Base-by-base conservation (phyloP, 1,284 basidiomycete species). In the Phenoliferia sp. region DNA sequence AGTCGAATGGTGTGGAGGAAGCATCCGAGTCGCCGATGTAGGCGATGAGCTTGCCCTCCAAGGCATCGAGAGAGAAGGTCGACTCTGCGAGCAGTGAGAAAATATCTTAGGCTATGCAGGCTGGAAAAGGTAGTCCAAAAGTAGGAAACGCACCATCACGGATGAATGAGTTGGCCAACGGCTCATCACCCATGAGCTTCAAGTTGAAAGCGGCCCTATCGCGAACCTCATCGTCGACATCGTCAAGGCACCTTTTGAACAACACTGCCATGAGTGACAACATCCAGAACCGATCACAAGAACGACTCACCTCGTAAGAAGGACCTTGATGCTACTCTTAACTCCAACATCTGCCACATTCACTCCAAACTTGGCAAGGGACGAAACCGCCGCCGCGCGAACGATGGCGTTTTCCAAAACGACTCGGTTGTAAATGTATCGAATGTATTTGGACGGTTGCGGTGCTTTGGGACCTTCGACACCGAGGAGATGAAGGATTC, bases 351-450 rank as follows among this genome's bases (percentile, higher is more conserved):
- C 95, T 19, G 85, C 80, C 26, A 90, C 88, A 75, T 90, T 92
- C 62, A 96, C 87, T 68, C 96, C 96, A 77, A 99, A 99, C 81
- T 99, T 99, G 73, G 93, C 95, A 77, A 99, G 82, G 75, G 90
- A 92, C 33, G 90, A 85, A 6, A 99, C 95, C 28, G 96, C 96
- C 3, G 96, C 96, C 10, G 96, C 96, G 67, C 96, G 85, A 48
- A 99, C 96, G 61, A 96, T 95, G 17, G 96, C 94, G 76, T 99
- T 99, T 81, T 99, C 96, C 74, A 99, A 83, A 28, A 99, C 94
- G 48, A 99, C 96, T 44, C 96, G 92, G 81, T 99, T 99, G 82
- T 99, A 99, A 77, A 99, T 99, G 83, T 95, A 99, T 59, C 96
- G 90, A 77, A 99, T 99, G 80, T 95, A 99, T 81, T 98, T 99